Evolutionary conservation across 1,284 basidiomycete genomes (phyloP).

Genomic region (Pisolithus thermaeus): DNA sequence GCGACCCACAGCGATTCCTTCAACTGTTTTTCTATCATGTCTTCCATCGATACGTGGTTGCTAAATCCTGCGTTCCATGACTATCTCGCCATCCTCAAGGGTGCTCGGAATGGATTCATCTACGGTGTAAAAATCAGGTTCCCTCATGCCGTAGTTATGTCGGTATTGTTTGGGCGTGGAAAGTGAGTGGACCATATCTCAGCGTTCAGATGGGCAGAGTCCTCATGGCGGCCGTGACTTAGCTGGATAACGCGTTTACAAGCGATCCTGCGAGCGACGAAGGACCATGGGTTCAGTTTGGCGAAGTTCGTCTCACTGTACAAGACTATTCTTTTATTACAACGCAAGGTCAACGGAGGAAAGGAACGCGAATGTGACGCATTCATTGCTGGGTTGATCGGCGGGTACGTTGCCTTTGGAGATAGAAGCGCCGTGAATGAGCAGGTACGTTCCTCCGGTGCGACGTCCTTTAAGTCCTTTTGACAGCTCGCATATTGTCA

Average conservation of each 20-base stretch:
- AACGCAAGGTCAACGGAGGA: slow-evolving; percentile 75
- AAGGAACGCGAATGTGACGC: slow-evolving; percentile 80
- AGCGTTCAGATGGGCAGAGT: background rate
- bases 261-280: slow-evolving; percentile 83
- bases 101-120: slow-evolving; percentile 91
- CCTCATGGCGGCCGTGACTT: slow-evolving; percentile 4
- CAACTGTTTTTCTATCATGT: slow-evolving; percentile 15
- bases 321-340: slow-evolving; percentile 80
- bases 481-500: background rate
- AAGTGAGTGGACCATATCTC: slow-evolving; percentile 49
- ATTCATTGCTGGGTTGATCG: slow-evolving; percentile 90
- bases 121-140: slow-evolving; percentile 92
- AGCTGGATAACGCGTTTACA: slow-evolving; percentile 67
- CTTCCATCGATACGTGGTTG: slow-evolving; percentile 34
- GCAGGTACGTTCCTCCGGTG: slow-evolving; percentile 59
- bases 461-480: background rate
- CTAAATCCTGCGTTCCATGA: slow-evolving; percentile 83
- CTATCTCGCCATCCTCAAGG: slow-evolving; percentile 88
- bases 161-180: slow-evolving; percentile 88
- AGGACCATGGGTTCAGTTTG: slow-evolving; percentile 83
- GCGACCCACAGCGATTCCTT: no score
- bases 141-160: slow-evolving; percentile 99
- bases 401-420: slow-evolving; percentile 92
- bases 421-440: slow-evolving; percentile 96
- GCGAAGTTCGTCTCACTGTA: slow-evolving; percentile 93